A percentile compares a stretch with the other conserved stretches of the same genome.
These are phyloP conservation scores for Phialemoniopsis sp. DNA, from an alignment of 2,329 filamentous ascomycete species.

Conservation along the genomic window DNA sequence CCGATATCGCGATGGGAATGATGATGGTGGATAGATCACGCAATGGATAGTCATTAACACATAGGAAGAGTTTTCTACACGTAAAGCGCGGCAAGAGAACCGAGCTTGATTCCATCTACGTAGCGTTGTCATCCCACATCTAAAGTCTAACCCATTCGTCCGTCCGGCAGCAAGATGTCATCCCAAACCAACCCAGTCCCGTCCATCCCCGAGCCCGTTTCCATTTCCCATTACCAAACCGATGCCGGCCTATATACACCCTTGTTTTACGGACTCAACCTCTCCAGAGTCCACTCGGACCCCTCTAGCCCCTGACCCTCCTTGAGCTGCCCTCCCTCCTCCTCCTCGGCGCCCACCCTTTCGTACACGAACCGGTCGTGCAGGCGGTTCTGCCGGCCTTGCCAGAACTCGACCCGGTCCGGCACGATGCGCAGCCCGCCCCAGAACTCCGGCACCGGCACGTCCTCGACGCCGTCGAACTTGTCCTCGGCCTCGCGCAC, in stretches of 20 bases:
- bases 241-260: background rate
- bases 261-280: slow-evolving; percentile 61
- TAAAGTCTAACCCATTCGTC: too few relatives aligned
- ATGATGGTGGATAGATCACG: too few relatives aligned
- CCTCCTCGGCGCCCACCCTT: slow-evolving; percentile 43
- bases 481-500: slow-evolving; percentile 72
- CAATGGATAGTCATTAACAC: too few relatives aligned
- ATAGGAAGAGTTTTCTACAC: too few relatives aligned
- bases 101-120: too few relatives aligned
- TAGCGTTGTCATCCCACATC: too few relatives aligned
- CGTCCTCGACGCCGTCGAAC: slow-evolving; percentile 72
- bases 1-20: too few relatives aligned
- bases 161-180: too few relatives aligned
- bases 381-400: slow-evolving; percentile 82
- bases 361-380: slow-evolving; percentile 93
- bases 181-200: too few relatives aligned
- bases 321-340: slow-evolving; percentile 27
- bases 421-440: slow-evolving; percentile 84
- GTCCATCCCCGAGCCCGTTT: background rate
- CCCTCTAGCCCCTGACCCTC: background rate
- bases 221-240: background rate
- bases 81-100: too few relatives aligned
- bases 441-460: slow-evolving; percentile 93
- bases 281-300: slow-evolving; percentile 62
- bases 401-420: slow-evolving; percentile 91